Base-by-base conservation (phyloP, 1,284 basidiomycete species). In the Clitocybe nebularis region DNA sequence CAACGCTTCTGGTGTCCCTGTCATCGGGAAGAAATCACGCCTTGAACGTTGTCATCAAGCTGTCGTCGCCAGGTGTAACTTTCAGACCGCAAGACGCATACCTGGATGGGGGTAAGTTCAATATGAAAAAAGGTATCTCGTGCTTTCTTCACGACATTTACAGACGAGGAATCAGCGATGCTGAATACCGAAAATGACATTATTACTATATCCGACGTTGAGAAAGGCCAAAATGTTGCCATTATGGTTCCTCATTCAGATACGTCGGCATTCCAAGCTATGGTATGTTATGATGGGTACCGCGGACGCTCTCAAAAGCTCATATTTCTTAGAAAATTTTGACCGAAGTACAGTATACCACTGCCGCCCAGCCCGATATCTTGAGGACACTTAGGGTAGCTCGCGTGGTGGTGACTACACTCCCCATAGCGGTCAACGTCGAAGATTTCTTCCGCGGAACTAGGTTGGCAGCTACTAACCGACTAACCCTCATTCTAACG, bases 341-440 rank as follows among this genome's bases (percentile, higher is more conserved):
- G 16, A 53, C 81, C 28, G 68, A 70, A 16, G 72, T 81, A 6
- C 75, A 81, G 41, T 92, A 91, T 56, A 67, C 58, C 6, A 87
- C 85, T 0, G 54, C 54, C 7, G 51, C 65, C 1, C 75, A 86
- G 41, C 73, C 81, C 1, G 62, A 64, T 3, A 52, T 82, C 9
- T 61, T 60, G 14, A 73, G 89, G 23, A 71, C 58, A 5, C 56
- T 89, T 19, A 66, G 62, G 25, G 64, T 77, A 8, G 68, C 71
- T n/a, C 72, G 75, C 44, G 61, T 70, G 3, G 70, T 91, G 11
- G 65, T 72, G 6, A 78, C 81, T 2, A 71, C 79, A 0, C 67
- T 92, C n/a, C 89, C 89, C 2, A 69, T 93, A 35, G 74, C 82
- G 8, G 84, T 91, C 39, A 91, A 89, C 46, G 89, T 93, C 1